phyloP scores from a whole-genome alignment of 2,329 filamentous ascomycete genomes.

The Fonsecaea pugnacius region DNA sequence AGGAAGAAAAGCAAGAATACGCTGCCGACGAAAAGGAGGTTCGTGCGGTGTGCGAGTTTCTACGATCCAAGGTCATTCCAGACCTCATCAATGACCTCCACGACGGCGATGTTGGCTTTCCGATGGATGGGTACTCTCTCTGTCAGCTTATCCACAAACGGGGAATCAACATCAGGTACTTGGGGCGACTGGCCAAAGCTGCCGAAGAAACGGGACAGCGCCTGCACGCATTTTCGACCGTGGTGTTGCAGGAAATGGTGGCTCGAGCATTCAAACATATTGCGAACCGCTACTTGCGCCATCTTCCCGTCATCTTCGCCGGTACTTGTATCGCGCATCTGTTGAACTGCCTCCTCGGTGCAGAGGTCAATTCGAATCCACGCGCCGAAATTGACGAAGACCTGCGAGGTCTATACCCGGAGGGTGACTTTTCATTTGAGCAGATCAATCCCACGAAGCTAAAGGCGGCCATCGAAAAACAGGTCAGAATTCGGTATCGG shows the following conservation, averaged over 20 bases:
- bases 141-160: conserved; percentile 90
- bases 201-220: conserved; percentile 70
- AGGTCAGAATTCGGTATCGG: conserved; percentile 75
- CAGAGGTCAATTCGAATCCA: conserved; percentile 75
- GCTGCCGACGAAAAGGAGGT: conserved; percentile 86
- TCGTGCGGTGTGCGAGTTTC: conserved; percentile 76
- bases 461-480: conserved; percentile 68
- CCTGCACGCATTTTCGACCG: conserved; percentile 74
- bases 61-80: conserved; percentile 79
- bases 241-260: conserved; percentile 90
- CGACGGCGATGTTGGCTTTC: conserved; percentile 93
- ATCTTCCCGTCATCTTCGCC: conserved; percentile 78
- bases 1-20: conserved; percentile 84
- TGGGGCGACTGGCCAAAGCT: conserved; percentile 79
- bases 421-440: conserved; percentile 81
- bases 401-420: conserved; percentile 75
- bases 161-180: conserved; percentile 93
- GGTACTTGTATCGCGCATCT: conserved; percentile 81
- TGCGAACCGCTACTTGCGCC: conserved; percentile 75
- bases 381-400: conserved; percentile 75
- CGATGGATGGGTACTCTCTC: conserved; percentile 95
- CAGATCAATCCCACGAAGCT: conserved; percentile 75
- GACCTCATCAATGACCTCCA: conserved; percentile 82
- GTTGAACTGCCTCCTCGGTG: conserved; percentile 88
- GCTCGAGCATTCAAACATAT: conserved; percentile 95